Conservation (phyloP, 345 rosid genomes). For the Draba incana region DNA sequence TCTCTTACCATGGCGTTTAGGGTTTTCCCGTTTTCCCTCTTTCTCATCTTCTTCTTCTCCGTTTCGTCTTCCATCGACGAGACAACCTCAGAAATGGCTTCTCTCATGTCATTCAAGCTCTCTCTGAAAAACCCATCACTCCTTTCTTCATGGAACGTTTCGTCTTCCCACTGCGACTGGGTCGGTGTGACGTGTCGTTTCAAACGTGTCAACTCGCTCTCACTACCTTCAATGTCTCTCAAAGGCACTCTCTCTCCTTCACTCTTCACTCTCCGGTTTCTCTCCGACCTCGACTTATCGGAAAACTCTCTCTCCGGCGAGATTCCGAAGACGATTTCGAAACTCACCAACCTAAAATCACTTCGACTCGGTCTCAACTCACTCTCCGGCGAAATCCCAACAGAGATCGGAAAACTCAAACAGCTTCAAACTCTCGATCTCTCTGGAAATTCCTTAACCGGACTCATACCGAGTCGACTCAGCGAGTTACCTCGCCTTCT, state of each 20-base stretch:
- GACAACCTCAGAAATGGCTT: conserved; percentile 45
- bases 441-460: conserved; percentile 60
- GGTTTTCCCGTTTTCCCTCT: conserved; percentile 29
- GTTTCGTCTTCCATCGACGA: conserved; percentile 30
- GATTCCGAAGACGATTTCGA: conserved; percentile 33
- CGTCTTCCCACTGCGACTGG: conserved; percentile 65
- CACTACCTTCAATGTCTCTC: conserved; percentile 49
- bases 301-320: conserved; percentile 53
- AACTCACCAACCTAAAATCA: conserved; percentile 7
- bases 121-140: conserved; percentile 48
- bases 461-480: conserved; percentile 55
- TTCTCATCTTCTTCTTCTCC: conserved; percentile 32
- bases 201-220: conserved; percentile 55
- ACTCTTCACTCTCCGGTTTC: conserved; percentile 57
- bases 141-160: conserved; percentile 68
- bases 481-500: conserved; percentile 51
- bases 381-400: conserved; percentile 59
- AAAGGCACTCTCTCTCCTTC: conserved; percentile 49
- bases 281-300: conserved; percentile 65
- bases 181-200: conserved; percentile 64
- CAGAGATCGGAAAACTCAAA: conserved; percentile 51
- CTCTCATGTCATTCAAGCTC: conserved; percentile 53
- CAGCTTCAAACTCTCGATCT: conserved; percentile 63
- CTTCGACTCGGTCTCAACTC: conserved; percentile 56
- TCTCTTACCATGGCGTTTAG: conserved; percentile 35